Evolutionary conservation across 2,329 filamentous ascomycete genomes (phyloP).

Genomic region (Ophiocordyceps camponoti-floridani): DNA sequence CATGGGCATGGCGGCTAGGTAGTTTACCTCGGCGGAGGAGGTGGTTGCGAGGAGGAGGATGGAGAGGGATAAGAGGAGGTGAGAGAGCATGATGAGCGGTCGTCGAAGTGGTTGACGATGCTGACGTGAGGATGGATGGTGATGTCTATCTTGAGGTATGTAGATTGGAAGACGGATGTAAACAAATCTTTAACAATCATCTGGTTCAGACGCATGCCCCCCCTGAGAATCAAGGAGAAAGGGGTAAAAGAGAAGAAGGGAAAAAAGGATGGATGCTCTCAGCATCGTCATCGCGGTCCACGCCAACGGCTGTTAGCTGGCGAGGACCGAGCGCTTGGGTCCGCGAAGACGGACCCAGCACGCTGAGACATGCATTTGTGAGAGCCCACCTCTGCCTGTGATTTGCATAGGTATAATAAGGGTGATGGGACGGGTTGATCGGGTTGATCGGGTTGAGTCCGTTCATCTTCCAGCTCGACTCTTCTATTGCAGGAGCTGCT

Average conservation of each 20-base stretch:
- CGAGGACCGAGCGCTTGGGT: not conserved
- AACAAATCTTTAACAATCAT: too few relatives aligned
- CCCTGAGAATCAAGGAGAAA: not conserved
- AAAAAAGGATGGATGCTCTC: not conserved
- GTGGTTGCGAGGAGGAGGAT: slow-evolving; percentile 8
- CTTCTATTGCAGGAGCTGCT: not conserved
- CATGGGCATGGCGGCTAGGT: slow-evolving; percentile 10
- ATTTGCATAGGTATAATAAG: not conserved
- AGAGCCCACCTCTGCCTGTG: not conserved
- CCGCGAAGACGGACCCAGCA: too few relatives aligned
- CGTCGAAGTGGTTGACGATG: not conserved
- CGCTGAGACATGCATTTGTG: not conserved
- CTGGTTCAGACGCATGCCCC: not conserved
- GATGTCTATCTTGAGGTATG: too few relatives aligned
- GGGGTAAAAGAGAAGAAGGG: not conserved
- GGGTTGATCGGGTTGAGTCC: not conserved
- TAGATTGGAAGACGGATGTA: too few relatives aligned
- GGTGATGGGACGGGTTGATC: too few relatives aligned
- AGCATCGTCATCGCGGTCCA: not conserved
- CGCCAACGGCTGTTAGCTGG: not conserved
- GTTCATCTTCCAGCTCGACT: not conserved
- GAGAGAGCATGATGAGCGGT: slow-evolving; percentile 3
- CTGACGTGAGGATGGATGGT: not conserved
- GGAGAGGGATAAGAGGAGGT: slow-evolving; percentile 5
- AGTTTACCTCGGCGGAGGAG: slow-evolving; percentile 9